Base-by-base conservation (phyloP, 2,329 filamentous ascomycete genomes). In the Botryotinia convoluta region DNA sequence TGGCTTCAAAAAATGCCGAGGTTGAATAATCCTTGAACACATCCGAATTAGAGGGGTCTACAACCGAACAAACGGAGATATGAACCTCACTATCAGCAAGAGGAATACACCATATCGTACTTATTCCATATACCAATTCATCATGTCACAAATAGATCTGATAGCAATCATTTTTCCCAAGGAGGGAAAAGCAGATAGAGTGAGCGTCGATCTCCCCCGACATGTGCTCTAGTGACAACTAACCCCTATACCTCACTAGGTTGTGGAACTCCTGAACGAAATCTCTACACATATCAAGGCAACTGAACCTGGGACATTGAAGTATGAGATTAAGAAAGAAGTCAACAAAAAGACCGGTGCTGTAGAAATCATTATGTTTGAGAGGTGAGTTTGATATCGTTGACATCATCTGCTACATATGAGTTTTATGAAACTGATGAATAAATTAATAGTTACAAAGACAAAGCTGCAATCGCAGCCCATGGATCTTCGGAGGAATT, bases 331-430 rank as follows among this genome's bases (percentile, higher is more conserved):
- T 42, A 72, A 74, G 1, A 72, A 76, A 26, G 75, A 77, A 42
- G 73, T 77, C 14, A 78, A 79, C 37, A 77, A 77, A 44, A 75
- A 78, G 57, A 74, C 73, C n/a, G 79, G 79, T 7, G 70, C 73
- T 39, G 78, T 79, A 29, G 76, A 80, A 61, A 67, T 81, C 1
- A 74, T 81, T 54, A 74, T 80, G 78, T 8, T 80, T 45, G 80
- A 81, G 73, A 80, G 65, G 80, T 80, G 64, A 26, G 72, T 71
- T 69, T 35, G 26, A 61, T 12, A 42, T 22, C 20, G 9, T 37
- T 39, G 61, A 22, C 8, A 10, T 26, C n/a, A 20, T 18, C 45
- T 29, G 14, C 16, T 35, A 20, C n/a, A 37, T 35, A 8, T 70
- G 22, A 32, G 57, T 54, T 26, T 20, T 32, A 35, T 35, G 44